phyloP scores from a whole-genome alignment of 176 grass and related monocot genomes.

The Alloteropsis semialata region DNA sequence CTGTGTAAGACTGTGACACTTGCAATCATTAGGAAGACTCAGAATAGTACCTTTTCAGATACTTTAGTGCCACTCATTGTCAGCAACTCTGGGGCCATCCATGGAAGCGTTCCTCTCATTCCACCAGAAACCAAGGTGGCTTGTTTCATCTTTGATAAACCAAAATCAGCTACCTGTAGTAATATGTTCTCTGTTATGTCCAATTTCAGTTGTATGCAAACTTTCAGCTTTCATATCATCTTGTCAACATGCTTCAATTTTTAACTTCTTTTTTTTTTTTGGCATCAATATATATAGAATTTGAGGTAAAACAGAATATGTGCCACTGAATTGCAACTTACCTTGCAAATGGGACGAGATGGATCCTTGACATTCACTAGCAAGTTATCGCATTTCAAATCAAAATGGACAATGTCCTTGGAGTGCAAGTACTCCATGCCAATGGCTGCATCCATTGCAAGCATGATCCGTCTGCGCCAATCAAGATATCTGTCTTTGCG shows the following conservation, averaged over 20 bases:
- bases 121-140: conserved; percentile 86
- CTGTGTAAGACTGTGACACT: neutral
- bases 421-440: conserved; percentile 98
- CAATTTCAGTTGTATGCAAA: neutral
- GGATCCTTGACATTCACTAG: conserved; percentile 90
- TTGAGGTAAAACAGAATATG: neutral
- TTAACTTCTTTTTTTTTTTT: neutral
- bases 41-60: conserved; percentile 71
- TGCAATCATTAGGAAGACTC: conserved; percentile 6
- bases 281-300: neutral
- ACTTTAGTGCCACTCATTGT: conserved; percentile 65
- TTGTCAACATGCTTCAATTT: neutral
- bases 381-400: conserved; percentile 98
- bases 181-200: conserved; percentile 22
- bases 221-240: neutral
- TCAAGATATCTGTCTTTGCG: conserved; percentile 77
- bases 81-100: conserved; percentile 91
- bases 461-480: conserved; percentile 57
- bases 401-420: conserved; percentile 87
- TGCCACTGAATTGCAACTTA: conserved; percentile 23
- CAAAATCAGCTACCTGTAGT: conserved; percentile 87
- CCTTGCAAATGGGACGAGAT: conserved; percentile 90
- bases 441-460: conserved; percentile 95
- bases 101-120: conserved; percentile 98
- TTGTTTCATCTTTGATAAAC: conserved; percentile 95